phyloP scores from a whole-genome alignment of 2,329 filamentous ascomycete species.

The Capronia americana region DNA sequence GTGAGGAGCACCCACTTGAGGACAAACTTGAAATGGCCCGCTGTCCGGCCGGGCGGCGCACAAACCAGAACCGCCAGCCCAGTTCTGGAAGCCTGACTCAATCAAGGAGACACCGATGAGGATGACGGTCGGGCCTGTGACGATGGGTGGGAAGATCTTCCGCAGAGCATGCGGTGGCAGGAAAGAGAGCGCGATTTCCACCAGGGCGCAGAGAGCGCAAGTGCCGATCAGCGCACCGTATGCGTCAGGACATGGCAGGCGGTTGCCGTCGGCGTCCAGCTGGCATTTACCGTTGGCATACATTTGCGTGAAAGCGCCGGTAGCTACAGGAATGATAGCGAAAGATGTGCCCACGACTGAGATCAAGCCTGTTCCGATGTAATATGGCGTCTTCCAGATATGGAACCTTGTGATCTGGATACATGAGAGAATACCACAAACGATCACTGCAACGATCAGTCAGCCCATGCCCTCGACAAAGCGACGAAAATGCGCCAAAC shows the following conservation, averaged over 20 bases:
- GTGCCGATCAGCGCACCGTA: slow-evolving; percentile 71
- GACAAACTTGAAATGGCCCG: slow-evolving; percentile 63
- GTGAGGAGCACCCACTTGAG: slow-evolving; percentile 63
- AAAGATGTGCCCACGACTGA: slow-evolving; percentile 74
- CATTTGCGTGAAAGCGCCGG: slow-evolving; percentile 67
- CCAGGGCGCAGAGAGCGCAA: slow-evolving; percentile 52
- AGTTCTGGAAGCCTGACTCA: slow-evolving; percentile 67
- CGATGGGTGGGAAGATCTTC: slow-evolving; percentile 70
- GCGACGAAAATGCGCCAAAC: neutral
- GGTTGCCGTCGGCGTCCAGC: slow-evolving; percentile 60
- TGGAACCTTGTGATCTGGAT: slow-evolving; percentile 72
- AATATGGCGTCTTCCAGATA: slow-evolving; percentile 67
- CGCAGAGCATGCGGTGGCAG: slow-evolving; percentile 65
- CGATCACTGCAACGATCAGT: slow-evolving; percentile 56
- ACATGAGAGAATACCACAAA: slow-evolving; percentile 68
- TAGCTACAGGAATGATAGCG: slow-evolving; percentile 69
- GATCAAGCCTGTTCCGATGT: slow-evolving; percentile 69
- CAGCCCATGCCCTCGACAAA: neutral
- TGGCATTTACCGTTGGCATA: slow-evolving; percentile 70
- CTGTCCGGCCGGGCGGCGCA: slow-evolving; percentile 48
- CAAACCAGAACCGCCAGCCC: slow-evolving; percentile 69
- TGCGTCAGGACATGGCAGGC: slow-evolving; percentile 67
- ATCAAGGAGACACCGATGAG: slow-evolving; percentile 72
- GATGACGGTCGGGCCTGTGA: slow-evolving; percentile 71
- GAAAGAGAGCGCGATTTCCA: slow-evolving; percentile 71